Evolutionary conservation across 164 flowering plant genomes (phyloP).

Genomic region (Platanus orientalis): DNA sequence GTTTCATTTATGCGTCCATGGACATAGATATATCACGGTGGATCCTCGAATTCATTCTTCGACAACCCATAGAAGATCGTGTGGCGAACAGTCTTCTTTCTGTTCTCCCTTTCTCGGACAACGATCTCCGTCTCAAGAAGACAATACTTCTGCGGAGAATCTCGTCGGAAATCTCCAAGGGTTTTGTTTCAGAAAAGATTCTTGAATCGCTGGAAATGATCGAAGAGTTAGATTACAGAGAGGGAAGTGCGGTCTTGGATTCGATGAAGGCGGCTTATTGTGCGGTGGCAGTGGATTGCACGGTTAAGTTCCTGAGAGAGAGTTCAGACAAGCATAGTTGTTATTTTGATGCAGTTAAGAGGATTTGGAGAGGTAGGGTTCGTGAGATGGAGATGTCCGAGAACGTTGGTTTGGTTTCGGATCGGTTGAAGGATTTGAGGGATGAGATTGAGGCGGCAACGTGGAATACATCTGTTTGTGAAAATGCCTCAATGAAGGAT

Average conservation of each 20-base stretch:
- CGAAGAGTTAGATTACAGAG: constrained; percentile 28
- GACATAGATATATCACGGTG: constrained; percentile 34
- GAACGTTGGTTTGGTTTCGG: constrained; percentile 33
- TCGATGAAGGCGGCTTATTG: constrained; percentile 50
- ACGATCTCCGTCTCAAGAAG: constrained; percentile 29
- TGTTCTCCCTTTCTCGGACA: constrained; percentile 30
- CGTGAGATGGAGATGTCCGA: constrained; percentile 23
- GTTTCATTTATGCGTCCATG: constrained; percentile 15
- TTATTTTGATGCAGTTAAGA: constrained; percentile 43
- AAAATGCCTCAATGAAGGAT: constrained; percentile 21
- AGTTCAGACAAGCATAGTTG: constrained; percentile 1
- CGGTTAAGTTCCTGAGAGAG: constrained; percentile 34
- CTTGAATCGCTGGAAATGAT: constrained; percentile 43
- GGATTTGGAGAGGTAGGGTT: constrained; percentile 56
- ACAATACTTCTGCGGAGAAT: constrained; percentile 38
- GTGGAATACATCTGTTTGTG: constrained; percentile 25
- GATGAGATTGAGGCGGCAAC: constrained; percentile 45
- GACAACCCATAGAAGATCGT: constrained; percentile 27
- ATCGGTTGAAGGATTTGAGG: constrained; percentile 29
- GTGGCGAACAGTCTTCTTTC: constrained; percentile 18
- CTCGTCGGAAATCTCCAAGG: constrained; percentile 25
- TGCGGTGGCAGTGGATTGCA: constrained; percentile 51
- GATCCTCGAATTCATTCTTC: constrained; percentile 57
- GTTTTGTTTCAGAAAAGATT: constrained; percentile 31
- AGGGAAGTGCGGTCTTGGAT: constrained; percentile 20